phyloP scores from a whole-genome alignment of 179 eudicot species.

The Patellifolia procumbens region DNA sequence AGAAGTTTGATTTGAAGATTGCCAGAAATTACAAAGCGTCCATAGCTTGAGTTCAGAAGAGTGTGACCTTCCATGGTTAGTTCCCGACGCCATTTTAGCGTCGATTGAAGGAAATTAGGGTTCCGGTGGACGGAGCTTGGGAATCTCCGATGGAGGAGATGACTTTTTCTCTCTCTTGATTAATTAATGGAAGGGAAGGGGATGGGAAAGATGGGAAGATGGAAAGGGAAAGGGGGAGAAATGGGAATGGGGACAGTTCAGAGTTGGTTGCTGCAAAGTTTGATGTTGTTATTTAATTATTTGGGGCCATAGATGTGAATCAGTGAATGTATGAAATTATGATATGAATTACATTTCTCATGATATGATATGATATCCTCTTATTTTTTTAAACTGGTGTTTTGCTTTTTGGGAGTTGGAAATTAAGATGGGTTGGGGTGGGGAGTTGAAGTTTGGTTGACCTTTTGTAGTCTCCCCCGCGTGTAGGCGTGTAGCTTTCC shows the following conservation, averaged over 20 bases:
- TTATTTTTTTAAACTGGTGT: not conserved
- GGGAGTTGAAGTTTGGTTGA: not conserved
- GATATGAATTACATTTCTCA: no score
- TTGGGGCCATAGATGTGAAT: no score
- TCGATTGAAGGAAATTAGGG: constrained; percentile 12
- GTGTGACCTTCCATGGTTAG: constrained; percentile 21
- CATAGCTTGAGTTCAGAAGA: constrained; percentile 41
- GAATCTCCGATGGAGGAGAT: not conserved
- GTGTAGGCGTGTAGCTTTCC: no score
- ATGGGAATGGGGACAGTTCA: constrained; percentile 7
- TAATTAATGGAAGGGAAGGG: not conserved
- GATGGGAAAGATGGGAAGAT: not conserved
- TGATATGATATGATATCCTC: no score
- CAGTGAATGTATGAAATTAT: no score
- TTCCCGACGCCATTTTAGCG: constrained; percentile 19
- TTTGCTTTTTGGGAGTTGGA: not conserved
- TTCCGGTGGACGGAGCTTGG: constrained; percentile 8
- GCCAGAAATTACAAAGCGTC: constrained; percentile 58
- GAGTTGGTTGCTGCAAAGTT: constrained; percentile 7
- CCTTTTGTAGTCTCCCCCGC: not conserved
- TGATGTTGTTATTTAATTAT: no score
- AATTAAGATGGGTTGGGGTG: not conserved
- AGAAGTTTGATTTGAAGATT: constrained; percentile 36
- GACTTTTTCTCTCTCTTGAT: not conserved
- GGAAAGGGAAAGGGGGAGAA: constrained; percentile 1